These are phyloP conservation scores for Gentiana dahurica DNA, from an alignment of 257 asterid genomes.

Conservation along the genomic window DNA sequence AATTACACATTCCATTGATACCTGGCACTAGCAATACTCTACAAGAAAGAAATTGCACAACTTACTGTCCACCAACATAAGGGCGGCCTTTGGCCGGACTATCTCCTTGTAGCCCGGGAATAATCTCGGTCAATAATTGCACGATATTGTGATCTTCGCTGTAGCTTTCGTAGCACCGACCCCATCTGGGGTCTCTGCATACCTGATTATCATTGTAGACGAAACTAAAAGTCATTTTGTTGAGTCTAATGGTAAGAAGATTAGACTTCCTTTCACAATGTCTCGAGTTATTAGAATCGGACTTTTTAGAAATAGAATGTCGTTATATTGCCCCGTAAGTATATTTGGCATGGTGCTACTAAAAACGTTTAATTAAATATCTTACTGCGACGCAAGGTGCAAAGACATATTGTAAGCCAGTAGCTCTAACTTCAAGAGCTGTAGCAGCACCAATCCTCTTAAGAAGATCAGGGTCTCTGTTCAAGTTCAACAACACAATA, in stretches of 20 bases:
- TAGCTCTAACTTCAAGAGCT: conserved; percentile 67
- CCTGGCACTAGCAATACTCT: neutral
- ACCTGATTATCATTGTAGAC: conserved; percentile 25
- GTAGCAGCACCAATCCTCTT: conserved; percentile 66
- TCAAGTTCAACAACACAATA: neutral
- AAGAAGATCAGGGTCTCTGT: conserved; percentile 46
- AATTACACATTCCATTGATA: conserved; percentile 4
- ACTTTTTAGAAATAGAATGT: no score
- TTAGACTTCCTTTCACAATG: no score
- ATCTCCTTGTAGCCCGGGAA: conserved; percentile 72
- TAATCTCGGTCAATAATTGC: conserved; percentile 53
- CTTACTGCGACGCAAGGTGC: conserved; percentile 74
- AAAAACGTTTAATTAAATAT: neutral
- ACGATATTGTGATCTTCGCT: conserved; percentile 60
- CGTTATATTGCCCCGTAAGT: no score
- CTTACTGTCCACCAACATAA: conserved; percentile 55
- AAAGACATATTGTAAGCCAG: conserved; percentile 52
- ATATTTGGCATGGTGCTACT: neutral
- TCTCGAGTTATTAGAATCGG: neutral
- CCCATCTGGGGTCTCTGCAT: conserved; percentile 89
- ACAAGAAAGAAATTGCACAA: conserved; percentile 1
- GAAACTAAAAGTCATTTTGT: no score
- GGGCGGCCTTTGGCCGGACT: conserved; percentile 52
- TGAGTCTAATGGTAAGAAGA: no score
- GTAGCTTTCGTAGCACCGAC: conserved; percentile 74